Evolutionary conservation across 495 filamentous ascomycete species (phyloP).

Genomic region (Penicillium mononematosum): DNA sequence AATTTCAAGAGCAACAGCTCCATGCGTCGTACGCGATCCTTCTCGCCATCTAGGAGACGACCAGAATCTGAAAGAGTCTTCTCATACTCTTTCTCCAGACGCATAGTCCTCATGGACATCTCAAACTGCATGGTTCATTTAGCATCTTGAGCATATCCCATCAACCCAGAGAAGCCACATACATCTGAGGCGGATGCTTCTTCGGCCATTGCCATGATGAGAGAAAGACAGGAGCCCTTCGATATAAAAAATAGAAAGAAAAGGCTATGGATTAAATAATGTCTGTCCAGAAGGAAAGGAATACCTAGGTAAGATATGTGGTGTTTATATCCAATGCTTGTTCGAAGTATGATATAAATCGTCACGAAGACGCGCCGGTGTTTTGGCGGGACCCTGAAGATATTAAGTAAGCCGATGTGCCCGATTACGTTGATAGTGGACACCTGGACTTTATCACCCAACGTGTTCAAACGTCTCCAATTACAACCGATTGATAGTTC

Average conservation of each 20-base stretch:
- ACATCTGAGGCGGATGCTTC: conserved; percentile 30
- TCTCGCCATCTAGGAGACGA: conserved; percentile 65
- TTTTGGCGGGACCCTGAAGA: background rate
- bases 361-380: conserved; percentile 10
- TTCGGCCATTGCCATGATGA: conserved; percentile 22
- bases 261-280: background rate
- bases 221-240: background rate
- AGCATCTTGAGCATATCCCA: conserved; percentile 6
- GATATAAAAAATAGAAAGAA: background rate
- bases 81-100: conserved; percentile 66
- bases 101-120: conserved; percentile 45
- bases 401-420: conserved; percentile 9
- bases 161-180: conserved; percentile 11
- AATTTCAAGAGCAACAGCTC: conserved; percentile 66
- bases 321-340: background rate
- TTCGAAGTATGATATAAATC: background rate
- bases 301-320: background rate
- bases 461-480: conserved; percentile 12
- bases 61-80: conserved; percentile 55
- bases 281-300: background rate
- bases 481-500: conserved; percentile 14
- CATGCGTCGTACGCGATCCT: conserved; percentile 60
- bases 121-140: conserved; percentile 34
- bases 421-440: conserved; percentile 25
- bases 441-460: conserved; percentile 27